Conservation (phyloP, 1,284 basidiomycete genomes). For the Marasmius fiardii region DNA sequence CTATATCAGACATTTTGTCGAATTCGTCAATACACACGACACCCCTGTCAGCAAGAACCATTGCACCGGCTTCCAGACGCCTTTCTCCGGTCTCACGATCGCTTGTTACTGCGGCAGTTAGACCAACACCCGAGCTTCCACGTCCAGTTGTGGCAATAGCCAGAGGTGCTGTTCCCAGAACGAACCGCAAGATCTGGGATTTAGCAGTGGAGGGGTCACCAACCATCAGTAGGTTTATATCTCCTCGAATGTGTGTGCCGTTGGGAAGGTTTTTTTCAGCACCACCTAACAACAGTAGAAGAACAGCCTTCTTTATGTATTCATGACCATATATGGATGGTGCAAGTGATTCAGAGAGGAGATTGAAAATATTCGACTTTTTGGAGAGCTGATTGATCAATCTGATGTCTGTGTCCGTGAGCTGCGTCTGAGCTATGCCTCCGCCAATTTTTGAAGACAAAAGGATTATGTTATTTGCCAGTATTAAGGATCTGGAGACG, state of each 20-base stretch:
- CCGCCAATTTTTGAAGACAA: slow-evolving; percentile 96
- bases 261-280: slow-evolving; percentile 98
- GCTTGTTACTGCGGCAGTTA: slow-evolving; percentile 98
- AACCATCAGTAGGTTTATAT: slow-evolving; percentile 99
- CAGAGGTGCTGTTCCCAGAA: slow-evolving; percentile 93
- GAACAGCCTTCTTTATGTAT: slow-evolving; percentile 92
- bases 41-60: slow-evolving; percentile 99
- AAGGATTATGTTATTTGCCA: slow-evolving; percentile 96
- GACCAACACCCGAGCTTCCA: slow-evolving; percentile 96
- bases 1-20: slow-evolving; percentile 99
- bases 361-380: slow-evolving; percentile 79
- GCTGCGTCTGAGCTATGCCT: slow-evolving; percentile 89
- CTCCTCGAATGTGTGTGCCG: slow-evolving; percentile 98
- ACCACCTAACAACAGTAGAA: slow-evolving; percentile 92
- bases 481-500: slow-evolving; percentile 76
- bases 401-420: slow-evolving; percentile 95
- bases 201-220: slow-evolving; percentile 99
- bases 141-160: slow-evolving; percentile 98
- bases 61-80: slow-evolving; percentile 95
- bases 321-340: slow-evolving; percentile 98
- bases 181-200: slow-evolving; percentile 95
- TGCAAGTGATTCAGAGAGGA: slow-evolving; percentile 93
- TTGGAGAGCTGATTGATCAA: slow-evolving; percentile 95
- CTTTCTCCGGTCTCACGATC: slow-evolving; percentile 98
- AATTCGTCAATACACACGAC: slow-evolving; percentile 99